phyloP scores from a whole-genome alignment of 1,284 basidiomycete species.

The Golubevia pallescens region DNA sequence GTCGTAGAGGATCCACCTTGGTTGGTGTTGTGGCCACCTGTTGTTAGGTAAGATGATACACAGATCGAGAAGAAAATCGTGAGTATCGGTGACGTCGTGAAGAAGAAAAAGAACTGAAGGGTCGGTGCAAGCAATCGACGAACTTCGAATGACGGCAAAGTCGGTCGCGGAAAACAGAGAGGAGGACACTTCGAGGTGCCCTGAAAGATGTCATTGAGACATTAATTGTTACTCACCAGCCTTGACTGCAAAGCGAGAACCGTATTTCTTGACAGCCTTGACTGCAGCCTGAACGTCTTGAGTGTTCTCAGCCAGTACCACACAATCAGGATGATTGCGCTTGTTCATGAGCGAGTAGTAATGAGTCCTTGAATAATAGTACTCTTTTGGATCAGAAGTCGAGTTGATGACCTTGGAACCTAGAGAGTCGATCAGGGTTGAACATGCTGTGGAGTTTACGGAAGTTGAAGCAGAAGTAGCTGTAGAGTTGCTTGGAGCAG shows the following conservation, averaged over 20 bases:
- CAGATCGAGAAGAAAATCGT: not conserved
- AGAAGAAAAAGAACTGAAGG: too few species aligned
- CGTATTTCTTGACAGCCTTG: not conserved
- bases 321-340: not conserved
- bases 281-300: not conserved
- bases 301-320: not conserved
- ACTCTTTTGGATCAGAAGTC: not conserved
- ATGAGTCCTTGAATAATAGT: not conserved
- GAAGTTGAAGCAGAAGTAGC: not conserved
- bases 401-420: not conserved
- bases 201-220: not conserved
- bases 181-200: not conserved
- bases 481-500: too few species aligned
- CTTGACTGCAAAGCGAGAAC: slow-evolving; percentile 26
- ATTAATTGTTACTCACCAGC: slow-evolving; percentile 5
- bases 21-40: slow-evolving; percentile 32
- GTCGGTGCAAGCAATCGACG: too few species aligned
- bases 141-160: not conserved
- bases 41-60: not conserved
- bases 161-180: not conserved
- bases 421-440: not conserved
- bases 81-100: not conserved
- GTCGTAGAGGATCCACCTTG: slow-evolving; percentile 21
- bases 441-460: not conserved
- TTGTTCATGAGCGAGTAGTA: not conserved